Evolutionary conservation across 371 early-diverging fungal species (phyloP).

Genomic region (Nematocida sp.): DNA sequence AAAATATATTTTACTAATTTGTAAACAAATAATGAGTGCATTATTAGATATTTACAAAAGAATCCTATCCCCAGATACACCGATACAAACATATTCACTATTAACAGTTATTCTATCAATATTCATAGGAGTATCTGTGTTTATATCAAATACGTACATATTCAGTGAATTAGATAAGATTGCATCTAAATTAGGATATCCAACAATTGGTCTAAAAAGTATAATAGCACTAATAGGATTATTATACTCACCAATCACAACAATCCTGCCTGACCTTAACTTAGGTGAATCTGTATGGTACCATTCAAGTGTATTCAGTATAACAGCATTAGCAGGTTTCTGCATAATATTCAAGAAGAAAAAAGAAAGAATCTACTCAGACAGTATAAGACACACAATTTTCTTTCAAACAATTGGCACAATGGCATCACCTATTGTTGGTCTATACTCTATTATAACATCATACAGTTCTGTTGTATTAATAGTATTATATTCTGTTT

Average conservation of each 20-base stretch:
- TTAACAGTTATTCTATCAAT: not conserved
- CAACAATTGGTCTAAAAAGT: constrained; percentile 9
- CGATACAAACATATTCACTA: not conserved
- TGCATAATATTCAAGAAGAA: constrained; percentile 3
- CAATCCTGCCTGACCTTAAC: not conserved
- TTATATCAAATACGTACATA: not conserved
- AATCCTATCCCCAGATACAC: not conserved
- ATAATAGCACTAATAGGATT: not conserved
- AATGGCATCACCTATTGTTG: not conserved
- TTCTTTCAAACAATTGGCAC: constrained; percentile 19
- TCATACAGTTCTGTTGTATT: not conserved
- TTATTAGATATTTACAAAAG: constrained; percentile 1
- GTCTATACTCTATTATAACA: not conserved
- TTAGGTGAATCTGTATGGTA: constrained; percentile 7
- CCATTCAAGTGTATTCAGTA: not conserved
- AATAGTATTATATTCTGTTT: not conserved
- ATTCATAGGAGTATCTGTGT: not conserved
- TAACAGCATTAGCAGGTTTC: not conserved
- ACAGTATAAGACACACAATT: constrained; percentile 3
- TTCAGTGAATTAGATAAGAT: constrained; percentile 12
- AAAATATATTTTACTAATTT: not conserved
- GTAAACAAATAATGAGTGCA: not conserved
- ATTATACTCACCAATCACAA: not conserved
- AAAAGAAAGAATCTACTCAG: not conserved
- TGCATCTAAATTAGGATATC: not conserved